Evolutionary conservation across 176 grass and related monocot genomes (phyloP), one percentile per base, ranked within the genome.

Genomic region (Ensete glaucum): DNA sequence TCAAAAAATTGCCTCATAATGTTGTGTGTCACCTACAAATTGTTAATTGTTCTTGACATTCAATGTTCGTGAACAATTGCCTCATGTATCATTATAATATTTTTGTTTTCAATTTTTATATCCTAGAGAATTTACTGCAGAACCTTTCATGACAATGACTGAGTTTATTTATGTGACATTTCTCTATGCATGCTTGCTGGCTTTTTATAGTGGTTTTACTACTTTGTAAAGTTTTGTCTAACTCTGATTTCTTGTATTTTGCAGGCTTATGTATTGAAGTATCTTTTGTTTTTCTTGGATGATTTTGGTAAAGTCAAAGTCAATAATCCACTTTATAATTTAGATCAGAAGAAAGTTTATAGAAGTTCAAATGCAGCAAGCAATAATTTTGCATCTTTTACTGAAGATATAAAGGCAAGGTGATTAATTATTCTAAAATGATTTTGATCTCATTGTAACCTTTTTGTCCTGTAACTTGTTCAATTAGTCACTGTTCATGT

Each of bases 251-350:
- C 11, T 49, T 79, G 57, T 16, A 19, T 62, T 17, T n/a, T 88
- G 79, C 91, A 99, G 96, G 96, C 96, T 13, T 99, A 89, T 89
- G 88, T 99, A 48, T 85, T 99, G 74, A 99, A 99, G 74, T 94
- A 99, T 85, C 84, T 99, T 83, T 74, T 99, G 27, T 95, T 99
- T 88, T 94, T 91, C 79, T 76, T 76, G 57, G 86, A 88, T 82
- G 82, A 99, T 71, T 84, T 91, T 78, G 67, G 57, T 63, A 95
- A 99, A 72, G 80, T 80, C 69, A 90, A 90, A 78, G 58, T 84
- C 79, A 78, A 77, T 72, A 78, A 76, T 60, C 87, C 79, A 10
- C 66, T 82, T 20, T 86, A 81, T 86, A 72, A 73, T 73, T 69
- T 84, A 60, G 87, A 85, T 67, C 86, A 89, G 76, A 91, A 86